These are phyloP conservation scores for Xanthoparmelia taractica DNA, from an alignment of 495 filamentous ascomycete genomes.

Conservation along the genomic window DNA sequence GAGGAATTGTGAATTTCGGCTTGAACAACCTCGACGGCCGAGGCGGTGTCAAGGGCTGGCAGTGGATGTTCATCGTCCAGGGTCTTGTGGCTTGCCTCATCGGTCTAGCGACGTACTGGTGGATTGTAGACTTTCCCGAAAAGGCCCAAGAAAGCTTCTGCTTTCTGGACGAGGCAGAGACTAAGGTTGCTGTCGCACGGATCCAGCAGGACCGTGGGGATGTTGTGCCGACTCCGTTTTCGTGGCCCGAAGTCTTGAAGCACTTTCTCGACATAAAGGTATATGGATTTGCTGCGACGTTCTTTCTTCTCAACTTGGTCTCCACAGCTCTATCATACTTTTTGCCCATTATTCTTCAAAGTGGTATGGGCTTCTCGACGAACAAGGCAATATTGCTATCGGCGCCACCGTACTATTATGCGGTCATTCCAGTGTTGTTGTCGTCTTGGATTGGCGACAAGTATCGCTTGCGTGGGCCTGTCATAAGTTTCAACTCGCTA, in stretches of 20 bases:
- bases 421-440: conserved; percentile 60
- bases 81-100: conserved; percentile 55
- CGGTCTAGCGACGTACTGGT: conserved; percentile 63
- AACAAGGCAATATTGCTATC: conserved; percentile 62
- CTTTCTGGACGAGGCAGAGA: conserved; percentile 56
- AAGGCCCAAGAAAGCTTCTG: conserved; percentile 51
- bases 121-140: conserved; percentile 77
- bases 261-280: conserved; percentile 62
- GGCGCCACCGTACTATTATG: conserved; percentile 71
- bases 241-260: conserved; percentile 48
- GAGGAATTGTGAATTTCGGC: conserved; percentile 64
- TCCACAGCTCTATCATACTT: conserved; percentile 58
- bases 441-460: conserved; percentile 62
- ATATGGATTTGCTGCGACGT: conserved; percentile 64
- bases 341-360: conserved; percentile 62
- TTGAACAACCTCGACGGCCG: conserved; percentile 57
- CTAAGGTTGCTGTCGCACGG: conserved; percentile 46
- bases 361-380: conserved; percentile 62
- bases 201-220: conserved; percentile 62
- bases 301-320: conserved; percentile 61
- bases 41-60: conserved; percentile 59
- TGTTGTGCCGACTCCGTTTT: conserved; percentile 52
- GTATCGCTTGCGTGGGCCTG: conserved; percentile 55
- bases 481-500: conserved; percentile 67
- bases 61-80: conserved; percentile 73